A percentile compares a stretch with the other conserved stretches of the same genome.
phyloP scores from a whole-genome alignment of 2,329 filamentous ascomycete species.

The Celoporthe dispersa region DNA sequence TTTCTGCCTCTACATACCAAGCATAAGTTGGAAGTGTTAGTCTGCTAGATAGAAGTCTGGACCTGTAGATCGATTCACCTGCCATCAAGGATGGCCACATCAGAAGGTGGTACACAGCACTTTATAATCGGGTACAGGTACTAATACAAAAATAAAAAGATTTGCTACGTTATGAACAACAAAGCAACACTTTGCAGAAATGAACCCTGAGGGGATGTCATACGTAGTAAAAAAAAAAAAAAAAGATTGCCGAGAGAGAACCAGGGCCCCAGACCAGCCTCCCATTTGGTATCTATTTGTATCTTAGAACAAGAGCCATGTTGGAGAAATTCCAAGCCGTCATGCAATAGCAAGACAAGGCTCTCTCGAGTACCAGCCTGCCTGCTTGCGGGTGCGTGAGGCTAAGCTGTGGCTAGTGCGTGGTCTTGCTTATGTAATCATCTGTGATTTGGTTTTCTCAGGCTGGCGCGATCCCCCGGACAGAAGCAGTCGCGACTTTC shows the following conservation, averaged over 20 bases:
- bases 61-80: conserved; percentile 19
- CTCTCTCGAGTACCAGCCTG: no score
- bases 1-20: conserved; percentile 96
- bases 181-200: neutral
- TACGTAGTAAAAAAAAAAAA: no score
- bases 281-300: neutral
- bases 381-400: neutral
- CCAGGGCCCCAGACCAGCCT: neutral
- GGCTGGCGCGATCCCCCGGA: conserved; percentile 3
- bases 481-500: conserved; percentile 18
- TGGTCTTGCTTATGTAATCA: conserved; percentile 23
- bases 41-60: conserved; percentile 26
- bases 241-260: neutral
- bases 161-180: neutral
- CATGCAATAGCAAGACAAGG: no score
- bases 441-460: neutral
- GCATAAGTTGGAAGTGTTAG: conserved; percentile 62
- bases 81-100: conserved; percentile 12
- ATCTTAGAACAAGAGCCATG: neutral
- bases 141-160: conserved; percentile 28
- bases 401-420: conserved; percentile 9
- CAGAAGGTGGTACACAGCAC: conserved; percentile 24
- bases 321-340: neutral
- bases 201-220: neutral
- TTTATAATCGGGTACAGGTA: conserved; percentile 18